These are phyloP conservation scores for Apiospora saccharicola DNA, from an alignment of 2,329 filamentous ascomycete genomes.

Conservation along the genomic window DNA sequence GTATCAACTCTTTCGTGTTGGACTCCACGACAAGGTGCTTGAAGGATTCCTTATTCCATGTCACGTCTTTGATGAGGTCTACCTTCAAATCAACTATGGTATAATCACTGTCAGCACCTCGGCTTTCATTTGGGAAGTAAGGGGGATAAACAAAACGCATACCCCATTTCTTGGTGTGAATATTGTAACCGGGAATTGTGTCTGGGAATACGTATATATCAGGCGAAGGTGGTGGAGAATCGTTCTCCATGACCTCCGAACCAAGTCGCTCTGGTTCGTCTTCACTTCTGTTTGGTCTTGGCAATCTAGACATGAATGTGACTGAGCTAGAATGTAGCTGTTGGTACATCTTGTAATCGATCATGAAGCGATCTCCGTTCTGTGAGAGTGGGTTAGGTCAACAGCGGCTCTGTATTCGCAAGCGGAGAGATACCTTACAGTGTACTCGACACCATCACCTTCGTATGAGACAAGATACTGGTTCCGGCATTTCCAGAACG, in stretches of 20 bases:
- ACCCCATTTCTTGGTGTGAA: conserved; percentile 3
- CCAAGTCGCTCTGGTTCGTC: not conserved
- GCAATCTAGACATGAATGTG: not conserved
- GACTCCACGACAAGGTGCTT: conserved; percentile 55
- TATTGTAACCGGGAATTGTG: not conserved
- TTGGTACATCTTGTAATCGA: not conserved
- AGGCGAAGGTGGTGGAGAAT: not conserved
- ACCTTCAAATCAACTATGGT: conserved; percentile 28
- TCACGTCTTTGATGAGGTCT: conserved; percentile 51
- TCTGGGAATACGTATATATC: not conserved
- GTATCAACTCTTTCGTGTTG: conserved; percentile 59
- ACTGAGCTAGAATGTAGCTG: not conserved
- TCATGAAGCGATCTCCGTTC: not conserved
- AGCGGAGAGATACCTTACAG: not conserved
- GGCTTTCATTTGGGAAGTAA: no score
- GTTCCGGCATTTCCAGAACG: not conserved
- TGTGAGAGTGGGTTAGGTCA: not conserved
- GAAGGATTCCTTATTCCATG: conserved; percentile 58
- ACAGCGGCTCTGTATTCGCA: no score
- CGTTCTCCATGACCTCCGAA: not conserved
- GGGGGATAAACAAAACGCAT: not conserved
- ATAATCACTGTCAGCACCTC: no score
- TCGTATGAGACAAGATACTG: not conserved
- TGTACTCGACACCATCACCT: not conserved
- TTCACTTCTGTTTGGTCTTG: not conserved